These are phyloP conservation scores for Fusarium goolgardi DNA, from an alignment of 2,329 filamentous ascomycete species.

Conservation along the genomic window DNA sequence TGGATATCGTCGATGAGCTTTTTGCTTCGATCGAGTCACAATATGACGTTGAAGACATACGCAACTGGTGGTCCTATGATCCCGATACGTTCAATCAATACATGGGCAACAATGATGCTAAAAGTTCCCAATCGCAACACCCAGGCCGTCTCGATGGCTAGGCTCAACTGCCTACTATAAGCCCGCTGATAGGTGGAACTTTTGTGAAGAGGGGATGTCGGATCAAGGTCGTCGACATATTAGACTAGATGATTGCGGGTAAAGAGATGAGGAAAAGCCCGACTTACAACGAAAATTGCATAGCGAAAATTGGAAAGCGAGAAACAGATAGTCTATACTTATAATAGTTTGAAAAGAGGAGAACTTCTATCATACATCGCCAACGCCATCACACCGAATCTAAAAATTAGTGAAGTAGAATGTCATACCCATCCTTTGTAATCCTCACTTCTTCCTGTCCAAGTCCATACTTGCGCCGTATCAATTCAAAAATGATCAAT, in stretches of 20 bases:
- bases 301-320: background rate
- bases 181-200: too few relatives aligned
- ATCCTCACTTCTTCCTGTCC: slow-evolving; percentile 72
- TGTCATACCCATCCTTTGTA: slow-evolving; percentile 76
- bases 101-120: background rate
- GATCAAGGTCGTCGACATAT: too few relatives aligned
- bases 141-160: too few relatives aligned
- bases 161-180: background rate
- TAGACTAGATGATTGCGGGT: too few relatives aligned
- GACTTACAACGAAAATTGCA: too few relatives aligned
- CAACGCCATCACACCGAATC: slow-evolving; percentile 22
- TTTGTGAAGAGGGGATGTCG: too few relatives aligned
- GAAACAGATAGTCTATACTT: background rate
- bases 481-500: slow-evolving; percentile 81
- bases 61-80: background rate
- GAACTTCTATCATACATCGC: slow-evolving; percentile 31
- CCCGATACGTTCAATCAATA: background rate
- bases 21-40: background rate
- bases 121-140: background rate
- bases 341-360: slow-evolving; percentile 24
- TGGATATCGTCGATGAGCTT: background rate
- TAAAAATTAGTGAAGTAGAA: slow-evolving; percentile 62
- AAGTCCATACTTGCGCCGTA: slow-evolving; percentile 77
- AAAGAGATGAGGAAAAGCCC: too few relatives aligned
- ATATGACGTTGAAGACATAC: too few relatives aligned